Conservation (phyloP, 2,329 filamentous ascomycete genomes). For the Ceratocystiopsis minuta region DNA sequence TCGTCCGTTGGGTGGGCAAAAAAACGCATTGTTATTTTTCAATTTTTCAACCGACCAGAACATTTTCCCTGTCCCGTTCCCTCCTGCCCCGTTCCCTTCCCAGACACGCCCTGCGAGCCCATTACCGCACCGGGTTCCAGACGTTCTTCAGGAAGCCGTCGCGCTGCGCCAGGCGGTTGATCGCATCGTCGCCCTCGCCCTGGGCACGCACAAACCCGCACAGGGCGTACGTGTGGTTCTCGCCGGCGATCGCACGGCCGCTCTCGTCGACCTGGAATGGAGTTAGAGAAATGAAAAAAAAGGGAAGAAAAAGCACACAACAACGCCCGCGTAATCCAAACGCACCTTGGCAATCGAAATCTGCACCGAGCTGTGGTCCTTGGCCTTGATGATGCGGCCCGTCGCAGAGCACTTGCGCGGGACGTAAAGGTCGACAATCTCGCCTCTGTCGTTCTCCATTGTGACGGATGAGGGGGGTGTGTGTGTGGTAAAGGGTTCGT, state of each 20-base stretch:
- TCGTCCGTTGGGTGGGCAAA: neutral
- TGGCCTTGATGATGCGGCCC: slow-evolving; percentile 99
- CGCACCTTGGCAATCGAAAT: slow-evolving; percentile 70
- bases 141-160: slow-evolving; percentile 96
- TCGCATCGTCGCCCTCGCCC: slow-evolving; percentile 91
- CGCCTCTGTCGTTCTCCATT: slow-evolving; percentile 89
- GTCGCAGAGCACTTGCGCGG: slow-evolving; percentile 97
- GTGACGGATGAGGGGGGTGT: slow-evolving; percentile 15
- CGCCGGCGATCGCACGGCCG: slow-evolving; percentile 79
- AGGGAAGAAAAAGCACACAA: neutral
- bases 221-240: slow-evolving; percentile 94
- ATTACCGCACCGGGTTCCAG: slow-evolving; percentile 62
- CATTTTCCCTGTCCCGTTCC: neutral
- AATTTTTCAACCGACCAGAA: neutral
- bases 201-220: slow-evolving; percentile 95
- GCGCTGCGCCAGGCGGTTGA: slow-evolving; percentile 90
- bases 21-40: no score
- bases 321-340: neutral
- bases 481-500: slow-evolving; percentile 2
- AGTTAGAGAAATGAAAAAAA: neutral
- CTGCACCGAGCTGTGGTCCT: slow-evolving; percentile 98
- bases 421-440: slow-evolving; percentile 44
- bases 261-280: slow-evolving; percentile 64
- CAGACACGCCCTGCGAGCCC: slow-evolving; percentile 10
- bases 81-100: neutral